phyloP scores from a whole-genome alignment of 768 basidiomycete genomes.

The Tubosaeta brunneosetosa region DNA sequence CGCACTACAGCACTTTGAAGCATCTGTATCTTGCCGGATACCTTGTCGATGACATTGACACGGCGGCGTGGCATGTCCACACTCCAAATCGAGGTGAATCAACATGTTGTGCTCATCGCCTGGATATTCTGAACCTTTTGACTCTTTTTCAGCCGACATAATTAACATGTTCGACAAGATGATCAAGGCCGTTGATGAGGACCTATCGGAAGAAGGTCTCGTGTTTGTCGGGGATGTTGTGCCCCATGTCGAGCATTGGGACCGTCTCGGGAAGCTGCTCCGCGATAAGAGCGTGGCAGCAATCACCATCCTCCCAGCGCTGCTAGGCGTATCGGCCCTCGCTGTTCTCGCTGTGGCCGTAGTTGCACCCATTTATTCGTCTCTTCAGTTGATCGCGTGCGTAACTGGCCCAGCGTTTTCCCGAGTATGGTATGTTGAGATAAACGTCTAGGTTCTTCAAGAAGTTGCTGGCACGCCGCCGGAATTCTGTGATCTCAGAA shows the following conservation, averaged over 20 bases:
- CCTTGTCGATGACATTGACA: neutral
- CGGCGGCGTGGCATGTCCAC: neutral
- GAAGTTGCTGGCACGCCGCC: neutral
- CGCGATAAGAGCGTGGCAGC: conserved; percentile 1
- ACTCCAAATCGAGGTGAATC: conserved; percentile 2
- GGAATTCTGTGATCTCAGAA: neutral
- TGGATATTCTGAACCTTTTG: neutral
- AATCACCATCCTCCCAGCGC: conserved; percentile 8
- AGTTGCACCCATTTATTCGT: conserved; percentile 7
- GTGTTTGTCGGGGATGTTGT: conserved; percentile 15
- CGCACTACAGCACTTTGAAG: conserved; percentile 8
- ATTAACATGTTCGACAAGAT: neutral
- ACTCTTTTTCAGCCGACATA: neutral
- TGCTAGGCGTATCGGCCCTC: conserved; percentile 18
- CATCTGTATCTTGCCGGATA: neutral
- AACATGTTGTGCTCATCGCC: neutral
- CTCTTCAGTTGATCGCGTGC: conserved; percentile 5
- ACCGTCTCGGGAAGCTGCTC: conserved; percentile 8
- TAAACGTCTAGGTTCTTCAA: neutral
- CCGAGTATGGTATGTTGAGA: neutral
- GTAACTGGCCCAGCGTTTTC: neutral
- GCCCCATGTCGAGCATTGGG: conserved; percentile 20
- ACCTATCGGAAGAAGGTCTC: conserved; percentile 15
- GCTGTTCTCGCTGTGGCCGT: conserved; percentile 11
- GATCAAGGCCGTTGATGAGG: neutral